Percentiles rank a stretch among this genome's conserved stretches.
These are phyloP conservation scores for Penicillium nordicum DNA, from an alignment of 2,329 filamentous ascomycete species.

Conservation along the genomic window DNA sequence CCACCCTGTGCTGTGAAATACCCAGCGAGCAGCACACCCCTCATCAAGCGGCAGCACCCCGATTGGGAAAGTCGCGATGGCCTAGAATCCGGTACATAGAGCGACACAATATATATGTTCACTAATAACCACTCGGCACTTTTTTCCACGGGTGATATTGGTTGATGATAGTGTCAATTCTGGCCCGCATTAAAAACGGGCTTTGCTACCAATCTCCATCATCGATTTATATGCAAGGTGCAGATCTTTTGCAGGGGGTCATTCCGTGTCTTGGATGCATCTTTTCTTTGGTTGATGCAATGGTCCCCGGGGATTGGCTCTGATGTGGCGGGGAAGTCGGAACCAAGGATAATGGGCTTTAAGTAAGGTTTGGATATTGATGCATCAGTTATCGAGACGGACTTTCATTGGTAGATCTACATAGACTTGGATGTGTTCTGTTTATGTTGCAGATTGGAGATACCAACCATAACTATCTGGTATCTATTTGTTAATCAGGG, in stretches of 20 bases:
- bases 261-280: slow-evolving; percentile 5
- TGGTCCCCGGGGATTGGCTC: background rate
- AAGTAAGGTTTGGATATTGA: slow-evolving; percentile 7
- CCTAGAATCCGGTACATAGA: background rate
- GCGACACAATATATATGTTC: background rate
- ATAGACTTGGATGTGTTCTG: background rate
- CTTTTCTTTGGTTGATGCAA: background rate
- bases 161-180: background rate
- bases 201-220: background rate
- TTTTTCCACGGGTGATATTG: background rate
- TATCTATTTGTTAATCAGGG: background rate
- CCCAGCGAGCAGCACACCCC: background rate
- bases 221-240: slow-evolving; percentile 4
- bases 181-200: background rate
- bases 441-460: background rate
- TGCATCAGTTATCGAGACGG: background rate
- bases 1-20: background rate
- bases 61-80: background rate
- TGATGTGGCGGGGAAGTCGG: background rate
- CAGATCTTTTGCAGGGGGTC: slow-evolving; percentile 2
- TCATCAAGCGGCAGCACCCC: background rate
- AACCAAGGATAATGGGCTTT: background rate
- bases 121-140: background rate
- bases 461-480: background rate
- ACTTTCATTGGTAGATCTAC: slow-evolving; percentile 5